Evolutionary conservation across 352 stramenopile genomes (phyloP), one percentile per base, ranked within the genome.

Genomic region (Phytophthora niederhauseri): DNA sequence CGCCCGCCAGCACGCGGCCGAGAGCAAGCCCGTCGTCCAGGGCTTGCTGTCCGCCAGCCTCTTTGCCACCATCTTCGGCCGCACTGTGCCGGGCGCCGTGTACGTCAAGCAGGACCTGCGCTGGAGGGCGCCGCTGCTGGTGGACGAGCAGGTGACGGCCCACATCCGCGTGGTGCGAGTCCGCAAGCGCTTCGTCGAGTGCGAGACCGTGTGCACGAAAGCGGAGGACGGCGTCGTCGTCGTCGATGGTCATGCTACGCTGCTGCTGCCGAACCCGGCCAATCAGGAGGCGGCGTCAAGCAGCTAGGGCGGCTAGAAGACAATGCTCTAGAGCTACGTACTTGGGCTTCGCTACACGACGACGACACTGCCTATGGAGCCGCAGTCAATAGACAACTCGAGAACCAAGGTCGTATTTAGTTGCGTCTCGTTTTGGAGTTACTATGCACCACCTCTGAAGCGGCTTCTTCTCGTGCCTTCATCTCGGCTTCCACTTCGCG

Each of bases 31-130:
- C 0, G 75, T 95, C 28, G 88, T 95, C 34, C 85, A 95, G 61
- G 88, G 88, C n/a, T 85, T 94, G 58, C 80, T 95, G 20, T 91
- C 74, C 24, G 81, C 83, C 36, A 90, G 84, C 64, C 84, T 95
- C 19, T 94, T 95, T 58, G 86, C 88, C 28, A 92, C 88, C 24
- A 92, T 95, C 66, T 94, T 95, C 55, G 88, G 86, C 24, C 73
- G 74, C 22, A 81, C 79, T 26, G 80, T 94, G 59, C 88, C 88
- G 0, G 88, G 88, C 20, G 79, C 84, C 14, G 73, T 95, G 31
- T 95, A 95, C 73, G 72, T 93, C 20, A 82, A 81, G 46, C 88
- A 95, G 72, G 67, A 81, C 58, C 69, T 95, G 41, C 81, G 83
- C 51, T 95, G 86, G 78, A 78, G 80, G 30, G 50, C 73, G 15